These are phyloP conservation scores for Phytophthora melonis DNA, from an alignment of 352 stramenopile genomes.

Conservation along the genomic window DNA sequence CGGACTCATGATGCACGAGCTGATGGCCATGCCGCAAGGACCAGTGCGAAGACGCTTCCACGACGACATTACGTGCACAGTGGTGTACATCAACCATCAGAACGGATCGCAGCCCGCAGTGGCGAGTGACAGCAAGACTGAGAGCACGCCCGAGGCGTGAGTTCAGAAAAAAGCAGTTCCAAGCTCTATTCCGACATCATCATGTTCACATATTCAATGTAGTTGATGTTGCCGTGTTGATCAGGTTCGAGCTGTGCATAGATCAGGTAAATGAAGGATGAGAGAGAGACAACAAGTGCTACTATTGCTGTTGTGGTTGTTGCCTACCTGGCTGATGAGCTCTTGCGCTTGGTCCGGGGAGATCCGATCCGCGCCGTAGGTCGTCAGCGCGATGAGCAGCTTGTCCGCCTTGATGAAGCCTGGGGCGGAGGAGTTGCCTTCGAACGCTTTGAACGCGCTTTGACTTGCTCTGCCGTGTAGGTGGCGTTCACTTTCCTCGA, in stretches of 20 bases:
- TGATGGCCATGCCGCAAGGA: constrained; percentile 65
- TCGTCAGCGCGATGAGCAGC: constrained; percentile 88
- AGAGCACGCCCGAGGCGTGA: constrained; percentile 20
- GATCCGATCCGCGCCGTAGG: constrained; percentile 92
- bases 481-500: constrained; percentile 94
- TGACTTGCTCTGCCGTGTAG: constrained; percentile 94
- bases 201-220: constrained; percentile 95
- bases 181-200: constrained; percentile 91
- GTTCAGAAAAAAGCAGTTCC: constrained; percentile 9
- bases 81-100: constrained; percentile 62
- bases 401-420: constrained; percentile 88
- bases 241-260: constrained; percentile 89
- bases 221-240: constrained; percentile 94
- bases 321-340: constrained; percentile 86
- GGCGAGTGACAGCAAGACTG: constrained; percentile 9
- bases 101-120: constrained; percentile 20
- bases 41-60: constrained; percentile 65
- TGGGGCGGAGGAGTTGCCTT: constrained; percentile 67
- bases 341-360: constrained; percentile 92
- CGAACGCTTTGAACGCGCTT: constrained; percentile 88
- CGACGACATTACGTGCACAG: constrained; percentile 86
- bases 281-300: not conserved
- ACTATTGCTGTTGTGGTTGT: not conserved
- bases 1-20: constrained; percentile 73
- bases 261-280: constrained; percentile 10